phyloP scores from a whole-genome alignment of 2,329 filamentous ascomycete species.

The Aspergillus pseudoterreus region DNA sequence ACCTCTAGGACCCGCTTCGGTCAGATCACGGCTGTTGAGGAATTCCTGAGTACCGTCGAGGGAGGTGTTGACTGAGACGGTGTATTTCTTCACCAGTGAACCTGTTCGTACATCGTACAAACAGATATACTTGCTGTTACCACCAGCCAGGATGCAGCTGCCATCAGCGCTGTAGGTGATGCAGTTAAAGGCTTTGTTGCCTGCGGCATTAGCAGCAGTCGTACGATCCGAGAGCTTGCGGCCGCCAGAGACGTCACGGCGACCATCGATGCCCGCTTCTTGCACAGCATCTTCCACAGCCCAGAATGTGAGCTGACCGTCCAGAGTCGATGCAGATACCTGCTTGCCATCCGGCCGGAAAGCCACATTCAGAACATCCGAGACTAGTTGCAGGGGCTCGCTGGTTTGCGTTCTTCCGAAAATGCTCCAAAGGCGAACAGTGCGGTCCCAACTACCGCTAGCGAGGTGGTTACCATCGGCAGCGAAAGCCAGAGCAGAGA shows the following conservation, averaged over 20 bases:
- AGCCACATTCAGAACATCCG: constrained; percentile 82
- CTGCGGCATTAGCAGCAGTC: constrained; percentile 84
- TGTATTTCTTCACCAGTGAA: constrained; percentile 89
- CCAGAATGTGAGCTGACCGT: constrained; percentile 95
- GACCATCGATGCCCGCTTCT: constrained; percentile 78
- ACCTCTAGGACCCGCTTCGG: constrained; percentile 79
- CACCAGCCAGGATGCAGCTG: constrained; percentile 81
- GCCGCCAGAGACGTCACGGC: constrained; percentile 88
- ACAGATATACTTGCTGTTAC: constrained; percentile 98
- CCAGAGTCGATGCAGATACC: constrained; percentile 84
- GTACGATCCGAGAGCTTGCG: constrained; percentile 82
- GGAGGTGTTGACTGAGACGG: constrained; percentile 92
- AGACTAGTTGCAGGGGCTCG: constrained; percentile 86
- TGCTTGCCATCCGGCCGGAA: constrained; percentile 89
- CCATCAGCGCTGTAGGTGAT: constrained; percentile 92
- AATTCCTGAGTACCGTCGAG: constrained; percentile 96
- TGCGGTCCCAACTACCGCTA: constrained; percentile 95
- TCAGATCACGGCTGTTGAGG: constrained; percentile 86
- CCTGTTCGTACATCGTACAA: constrained; percentile 93
- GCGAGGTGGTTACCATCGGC: constrained; percentile 79
- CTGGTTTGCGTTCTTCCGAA: constrained; percentile 92
- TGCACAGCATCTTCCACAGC: constrained; percentile 83
- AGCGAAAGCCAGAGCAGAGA: constrained; percentile 83
- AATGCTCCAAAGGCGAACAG: constrained; percentile 92
- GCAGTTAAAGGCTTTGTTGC: constrained; percentile 84